Base-by-base conservation (phyloP, 2,329 filamentous ascomycete species). In the Zopfia rhizophila region DNA sequence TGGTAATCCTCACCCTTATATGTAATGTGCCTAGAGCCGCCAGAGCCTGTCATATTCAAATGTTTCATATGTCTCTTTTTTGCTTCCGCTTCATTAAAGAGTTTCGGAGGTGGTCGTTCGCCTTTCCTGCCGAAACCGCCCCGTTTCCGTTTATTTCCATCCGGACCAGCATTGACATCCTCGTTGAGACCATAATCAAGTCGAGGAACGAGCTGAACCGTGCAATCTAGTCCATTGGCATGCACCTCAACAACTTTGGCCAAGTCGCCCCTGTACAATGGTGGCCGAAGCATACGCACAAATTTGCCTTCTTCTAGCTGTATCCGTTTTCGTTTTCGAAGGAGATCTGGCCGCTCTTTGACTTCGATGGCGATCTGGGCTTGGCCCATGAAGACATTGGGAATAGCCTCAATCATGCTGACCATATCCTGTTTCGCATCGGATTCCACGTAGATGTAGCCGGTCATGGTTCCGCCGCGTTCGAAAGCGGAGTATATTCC, bases 341-440 rank as follows among this genome's bases (percentile, higher is more conserved):
- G 80, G n/a, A 99, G 82, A 72, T 97, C 94, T 2, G 94, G 93
- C 87, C 97, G 96, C 73, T 99, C 94, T 71, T 96, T 96, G 63
- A 97, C 91, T 36, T 94, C 90, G 29, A 99, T 91, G 38, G 97
- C 78, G 31, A 92, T 84, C 75, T 94, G 87, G 72, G 91, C 94
- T 19, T 85, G 88, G 45, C 91, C 86, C 41, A 93, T 90, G 69
- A 97, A 99, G 25, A 96, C 89, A 65, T 96, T 91, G 51, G 90
- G 83, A 64, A 99, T 84, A 29, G 87, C 89, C 51, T 96, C 90
- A 29, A 96, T 78, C 6, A 91, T 90, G 39, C 86, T 81, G 63
- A 92, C 78, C 56, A 97, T 90, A 72, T 97, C 91, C 32, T 89
- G 89, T 68, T 94, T 89, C 52, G 90, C 85, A 58, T 88, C 85